Conservation (phyloP, 192 early-diverging fungal species). For the Rhizoclosmatium globosum region DNA sequence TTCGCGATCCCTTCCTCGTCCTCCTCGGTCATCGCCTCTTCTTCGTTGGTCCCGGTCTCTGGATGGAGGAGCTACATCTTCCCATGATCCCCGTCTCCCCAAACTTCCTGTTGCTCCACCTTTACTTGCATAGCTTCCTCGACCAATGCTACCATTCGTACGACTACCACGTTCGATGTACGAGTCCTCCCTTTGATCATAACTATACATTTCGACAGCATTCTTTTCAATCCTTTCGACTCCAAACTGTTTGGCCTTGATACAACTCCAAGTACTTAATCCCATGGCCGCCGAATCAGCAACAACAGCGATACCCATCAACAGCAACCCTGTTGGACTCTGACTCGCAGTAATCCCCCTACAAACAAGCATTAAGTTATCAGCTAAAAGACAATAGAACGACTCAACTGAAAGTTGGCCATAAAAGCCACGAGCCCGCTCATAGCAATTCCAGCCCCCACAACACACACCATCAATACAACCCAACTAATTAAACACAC, state of each 20-base stretch:
- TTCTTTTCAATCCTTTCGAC: background rate
- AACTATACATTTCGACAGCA: background rate
- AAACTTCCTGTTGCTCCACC: too few species aligned
- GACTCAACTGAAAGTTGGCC: conserved; percentile 4
- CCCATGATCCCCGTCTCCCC: background rate
- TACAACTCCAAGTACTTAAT: conserved; percentile 21
- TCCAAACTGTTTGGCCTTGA: background rate
- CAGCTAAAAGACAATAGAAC: background rate
- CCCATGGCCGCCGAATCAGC: background rate
- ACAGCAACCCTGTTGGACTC: background rate
- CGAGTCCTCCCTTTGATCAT: background rate
- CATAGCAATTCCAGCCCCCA: background rate
- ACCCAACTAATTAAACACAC: background rate
- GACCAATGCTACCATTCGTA: background rate
- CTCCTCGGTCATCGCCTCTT: background rate
- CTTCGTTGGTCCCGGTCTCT: background rate
- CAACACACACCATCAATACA: background rate
- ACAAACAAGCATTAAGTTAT: background rate
- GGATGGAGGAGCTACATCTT: background rate
- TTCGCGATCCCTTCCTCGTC: background rate
- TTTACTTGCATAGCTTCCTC: background rate
- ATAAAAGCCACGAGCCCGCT: background rate
- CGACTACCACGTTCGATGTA: background rate
- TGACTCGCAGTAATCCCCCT: conserved; percentile 4
- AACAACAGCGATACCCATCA: background rate